phyloP scores from a whole-genome alignment of 2,329 filamentous ascomycete genomes.

The Penicillium hesseltinei region DNA sequence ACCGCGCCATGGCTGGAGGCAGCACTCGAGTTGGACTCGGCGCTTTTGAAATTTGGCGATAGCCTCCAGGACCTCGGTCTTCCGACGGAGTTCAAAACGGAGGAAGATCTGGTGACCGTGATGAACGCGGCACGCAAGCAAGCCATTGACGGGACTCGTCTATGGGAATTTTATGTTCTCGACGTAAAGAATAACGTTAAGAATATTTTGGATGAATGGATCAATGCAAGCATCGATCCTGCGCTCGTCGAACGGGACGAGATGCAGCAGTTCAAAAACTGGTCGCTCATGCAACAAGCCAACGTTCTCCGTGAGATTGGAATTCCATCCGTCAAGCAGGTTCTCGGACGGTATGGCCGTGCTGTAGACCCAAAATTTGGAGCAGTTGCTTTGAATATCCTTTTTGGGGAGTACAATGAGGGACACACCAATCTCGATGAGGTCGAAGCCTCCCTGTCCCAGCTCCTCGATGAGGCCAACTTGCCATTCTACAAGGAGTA shows the following conservation, averaged over 20 bases:
- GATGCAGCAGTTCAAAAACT: constrained; percentile 53
- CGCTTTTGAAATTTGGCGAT: constrained; percentile 64
- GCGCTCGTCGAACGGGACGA: constrained; percentile 14
- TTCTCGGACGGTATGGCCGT: constrained; percentile 78
- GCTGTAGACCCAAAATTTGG: constrained; percentile 66
- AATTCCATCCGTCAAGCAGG: constrained; percentile 66
- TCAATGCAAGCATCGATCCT: constrained; percentile 36
- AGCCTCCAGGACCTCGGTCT: constrained; percentile 67
- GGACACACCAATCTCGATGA: constrained; percentile 43
- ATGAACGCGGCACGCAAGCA: constrained; percentile 82
- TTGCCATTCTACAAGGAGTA: constrained; percentile 89
- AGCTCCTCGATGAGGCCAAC: constrained; percentile 79
- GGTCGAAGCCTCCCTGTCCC: constrained; percentile 53
- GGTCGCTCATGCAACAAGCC: constrained; percentile 58
- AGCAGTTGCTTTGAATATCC: constrained; percentile 64
- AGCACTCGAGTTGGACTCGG: constrained; percentile 72
- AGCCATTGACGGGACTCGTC: constrained; percentile 70
- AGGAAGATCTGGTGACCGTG: constrained; percentile 72
- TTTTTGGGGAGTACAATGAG: constrained; percentile 67
- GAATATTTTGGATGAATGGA: constrained; percentile 70
- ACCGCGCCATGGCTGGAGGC: constrained; percentile 74
- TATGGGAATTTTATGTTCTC: constrained; percentile 93
- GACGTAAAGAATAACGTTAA: constrained; percentile 72
- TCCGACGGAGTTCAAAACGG: constrained; percentile 68
- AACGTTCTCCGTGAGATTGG: constrained; percentile 65